Conservation (phyloP, 129 eudicot genomes). For the Centella asiatica region DNA sequence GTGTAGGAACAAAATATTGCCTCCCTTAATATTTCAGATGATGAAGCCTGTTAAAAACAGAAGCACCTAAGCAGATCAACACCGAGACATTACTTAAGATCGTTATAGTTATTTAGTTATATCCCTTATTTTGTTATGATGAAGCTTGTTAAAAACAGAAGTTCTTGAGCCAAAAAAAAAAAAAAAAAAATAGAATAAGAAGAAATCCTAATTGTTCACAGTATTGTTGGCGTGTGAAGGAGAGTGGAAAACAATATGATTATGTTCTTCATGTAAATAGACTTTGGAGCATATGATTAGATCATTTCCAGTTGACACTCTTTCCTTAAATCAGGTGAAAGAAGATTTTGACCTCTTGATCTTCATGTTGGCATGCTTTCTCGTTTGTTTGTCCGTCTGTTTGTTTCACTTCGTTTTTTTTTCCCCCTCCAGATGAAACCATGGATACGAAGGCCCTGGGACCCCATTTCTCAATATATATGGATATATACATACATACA, state of each 20-base stretch:
- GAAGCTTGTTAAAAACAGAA: too few species aligned
- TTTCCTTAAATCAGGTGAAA: neutral
- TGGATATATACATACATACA: too few species aligned
- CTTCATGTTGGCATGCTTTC: slow-evolving; percentile 1
- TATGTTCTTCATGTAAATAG: neutral
- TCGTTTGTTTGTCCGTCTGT: neutral
- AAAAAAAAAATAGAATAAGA: neutral
- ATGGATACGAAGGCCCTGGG: neutral
- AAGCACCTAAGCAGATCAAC: too few species aligned
- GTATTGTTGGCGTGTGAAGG: neutral
- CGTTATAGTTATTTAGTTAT: too few species aligned
- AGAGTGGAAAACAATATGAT: neutral
- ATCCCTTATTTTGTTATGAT: too few species aligned
- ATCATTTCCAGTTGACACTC: neutral
- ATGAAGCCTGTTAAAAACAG: too few species aligned
- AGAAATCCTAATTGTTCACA: neutral
- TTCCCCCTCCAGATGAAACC: neutral
- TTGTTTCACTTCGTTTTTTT: neutral
- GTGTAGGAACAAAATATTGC: too few species aligned
- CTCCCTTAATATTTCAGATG: neutral
- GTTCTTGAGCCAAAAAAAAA: too few species aligned
- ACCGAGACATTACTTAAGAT: too few species aligned
- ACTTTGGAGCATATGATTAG: neutral
- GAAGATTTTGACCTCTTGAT: neutral
- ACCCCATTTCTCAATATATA: neutral